A percentile compares a stretch with the other conserved stretches of the same genome.
Conservation (phyloP, 106 monocot species). For the Dendrobium huoshanense region DNA sequence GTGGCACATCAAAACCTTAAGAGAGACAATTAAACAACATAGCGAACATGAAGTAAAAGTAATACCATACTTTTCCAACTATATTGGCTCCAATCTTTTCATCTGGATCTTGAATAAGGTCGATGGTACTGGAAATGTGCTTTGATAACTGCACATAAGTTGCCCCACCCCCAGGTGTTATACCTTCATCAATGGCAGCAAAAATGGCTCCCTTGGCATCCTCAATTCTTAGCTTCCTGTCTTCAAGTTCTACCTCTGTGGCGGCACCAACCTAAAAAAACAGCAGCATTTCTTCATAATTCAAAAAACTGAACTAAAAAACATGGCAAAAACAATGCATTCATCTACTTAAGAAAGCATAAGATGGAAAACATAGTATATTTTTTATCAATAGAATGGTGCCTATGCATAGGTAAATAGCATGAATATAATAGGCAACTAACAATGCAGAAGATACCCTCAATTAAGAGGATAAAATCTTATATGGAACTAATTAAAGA, state of each 20-base stretch:
- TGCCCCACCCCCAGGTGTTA: slow-evolving; percentile 89
- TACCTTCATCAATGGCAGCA: slow-evolving; percentile 93
- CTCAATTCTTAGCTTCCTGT: slow-evolving; percentile 85
- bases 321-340: slow-evolving; percentile 2
- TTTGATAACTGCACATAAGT: slow-evolving; percentile 79
- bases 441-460: background rate
- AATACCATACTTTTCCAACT: slow-evolving; percentile 53
- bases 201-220: slow-evolving; percentile 95
- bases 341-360: background rate
- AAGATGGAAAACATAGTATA: too few species aligned
- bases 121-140: slow-evolving; percentile 51
- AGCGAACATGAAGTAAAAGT: background rate
- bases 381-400: too few species aligned
- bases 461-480: background rate
- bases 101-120: slow-evolving; percentile 54
- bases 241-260: slow-evolving; percentile 91
- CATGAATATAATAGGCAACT: background rate
- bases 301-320: background rate
- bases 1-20: background rate
- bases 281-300: slow-evolving; percentile 21
- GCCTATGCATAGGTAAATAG: too few species aligned
- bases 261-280: slow-evolving; percentile 73
- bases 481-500: background rate
- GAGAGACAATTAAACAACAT: background rate
- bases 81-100: slow-evolving; percentile 91